Evolutionary conservation across 2,329 filamentous ascomycete species (phyloP).

Genomic region (Talaromyces piceae): DNA sequence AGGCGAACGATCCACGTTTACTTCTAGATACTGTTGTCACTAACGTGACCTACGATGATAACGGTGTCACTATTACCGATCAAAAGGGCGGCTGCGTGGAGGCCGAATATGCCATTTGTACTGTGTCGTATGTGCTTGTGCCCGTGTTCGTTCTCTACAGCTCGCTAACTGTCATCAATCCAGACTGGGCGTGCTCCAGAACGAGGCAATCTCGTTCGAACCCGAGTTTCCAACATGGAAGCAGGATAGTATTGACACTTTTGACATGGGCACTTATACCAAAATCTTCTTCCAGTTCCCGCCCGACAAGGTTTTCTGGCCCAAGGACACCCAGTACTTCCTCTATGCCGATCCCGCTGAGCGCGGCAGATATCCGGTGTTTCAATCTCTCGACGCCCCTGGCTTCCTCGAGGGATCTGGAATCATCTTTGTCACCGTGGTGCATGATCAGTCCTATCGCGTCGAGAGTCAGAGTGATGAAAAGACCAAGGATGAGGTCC

Average conservation of each 20-base stretch:
- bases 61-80: conserved; percentile 48
- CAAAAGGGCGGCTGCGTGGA: conserved; percentile 50
- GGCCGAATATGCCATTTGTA: conserved; percentile 58
- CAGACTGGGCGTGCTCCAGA: conserved; percentile 56
- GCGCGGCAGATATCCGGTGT: conserved; percentile 53
- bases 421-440: conserved; percentile 60
- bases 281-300: conserved; percentile 64
- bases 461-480: conserved; percentile 54
- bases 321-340: conserved; percentile 45
- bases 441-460: conserved; percentile 48
- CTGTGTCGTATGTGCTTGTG: conserved; percentile 45
- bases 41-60: conserved; percentile 45
- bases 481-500: conserved; percentile 49
- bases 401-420: conserved; percentile 55
- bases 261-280: conserved; percentile 64
- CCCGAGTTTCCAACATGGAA: conserved; percentile 60
- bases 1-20: conserved; percentile 48
- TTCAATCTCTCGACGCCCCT: conserved; percentile 53
- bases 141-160: background rate
- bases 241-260: conserved; percentile 53
- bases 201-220: conserved; percentile 50
- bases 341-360: conserved; percentile 45
- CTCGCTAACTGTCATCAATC: background rate
- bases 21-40: conserved; percentile 53
- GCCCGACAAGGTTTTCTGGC: conserved; percentile 56